Evolutionary conservation across 106 monocot genomes (phyloP).

Genomic region (Phalaenopsis aphrodite): DNA sequence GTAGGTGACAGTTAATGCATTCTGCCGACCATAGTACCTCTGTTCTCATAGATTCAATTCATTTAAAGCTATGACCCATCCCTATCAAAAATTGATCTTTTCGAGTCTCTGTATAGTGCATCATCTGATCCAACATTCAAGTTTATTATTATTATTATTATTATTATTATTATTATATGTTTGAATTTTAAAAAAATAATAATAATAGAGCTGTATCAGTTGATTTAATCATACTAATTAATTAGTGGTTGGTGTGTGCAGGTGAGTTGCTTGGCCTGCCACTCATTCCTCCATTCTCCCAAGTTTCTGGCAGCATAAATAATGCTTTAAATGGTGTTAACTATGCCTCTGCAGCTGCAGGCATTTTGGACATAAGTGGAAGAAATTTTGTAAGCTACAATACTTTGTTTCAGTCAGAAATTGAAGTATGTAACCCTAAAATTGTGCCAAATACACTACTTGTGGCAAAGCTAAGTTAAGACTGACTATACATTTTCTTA

Average conservation of each 20-base stretch:
- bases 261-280: conserved; percentile 80
- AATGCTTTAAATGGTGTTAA: conserved; percentile 61
- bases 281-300: conserved; percentile 65
- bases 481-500: no score
- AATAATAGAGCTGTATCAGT: background rate
- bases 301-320: conserved; percentile 33
- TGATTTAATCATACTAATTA: conserved; percentile 1
- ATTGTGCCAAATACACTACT: no score
- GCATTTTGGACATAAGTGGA: conserved; percentile 84
- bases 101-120: background rate
- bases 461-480: no score
- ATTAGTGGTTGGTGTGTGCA: conserved; percentile 14
- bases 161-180: no score
- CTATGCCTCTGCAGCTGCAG: conserved; percentile 88
- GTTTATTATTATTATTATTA: background rate
- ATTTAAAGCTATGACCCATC: background rate
- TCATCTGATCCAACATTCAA: background rate
- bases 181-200: background rate
- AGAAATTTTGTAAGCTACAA: conserved; percentile 55
- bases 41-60: background rate
- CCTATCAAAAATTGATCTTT: background rate
- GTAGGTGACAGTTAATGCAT: no score
- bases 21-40: background rate
- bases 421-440: no score
- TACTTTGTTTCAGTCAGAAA: no score